Percentiles rank a stretch among this genome's conserved stretches.
phyloP scores from a whole-genome alignment of 2,329 filamentous ascomycete genomes.

The Epichloe baconii region DNA sequence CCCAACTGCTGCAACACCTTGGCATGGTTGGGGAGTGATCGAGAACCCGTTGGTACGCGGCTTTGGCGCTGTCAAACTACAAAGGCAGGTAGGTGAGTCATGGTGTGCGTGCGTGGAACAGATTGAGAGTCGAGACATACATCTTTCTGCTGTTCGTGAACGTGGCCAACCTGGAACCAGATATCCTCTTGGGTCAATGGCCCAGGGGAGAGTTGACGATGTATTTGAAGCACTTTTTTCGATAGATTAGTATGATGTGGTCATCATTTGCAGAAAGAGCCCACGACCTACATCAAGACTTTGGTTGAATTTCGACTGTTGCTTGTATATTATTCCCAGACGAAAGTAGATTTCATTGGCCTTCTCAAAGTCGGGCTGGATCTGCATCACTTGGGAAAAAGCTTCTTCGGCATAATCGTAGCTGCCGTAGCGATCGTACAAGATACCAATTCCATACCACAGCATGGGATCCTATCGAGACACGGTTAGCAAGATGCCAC shows the following conservation, averaged over 20 bases:
- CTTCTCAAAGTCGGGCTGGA: constrained; percentile 96
- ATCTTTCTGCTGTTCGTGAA: constrained; percentile 97
- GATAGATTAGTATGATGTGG: background rate
- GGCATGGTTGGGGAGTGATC: constrained; percentile 89
- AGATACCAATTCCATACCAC: constrained; percentile 96
- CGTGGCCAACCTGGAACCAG: constrained; percentile 98
- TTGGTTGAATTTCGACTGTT: constrained; percentile 84
- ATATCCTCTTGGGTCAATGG: constrained; percentile 96
- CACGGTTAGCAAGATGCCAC: background rate
- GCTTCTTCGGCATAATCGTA: constrained; percentile 96
- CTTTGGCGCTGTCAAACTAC: constrained; percentile 85
- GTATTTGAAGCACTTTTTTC: constrained; percentile 84
- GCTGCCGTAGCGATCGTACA: constrained; percentile 93
- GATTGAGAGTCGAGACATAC: constrained; percentile 44
- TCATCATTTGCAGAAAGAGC: background rate
- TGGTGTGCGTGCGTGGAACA: constrained; percentile 9
- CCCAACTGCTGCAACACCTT: constrained; percentile 97
- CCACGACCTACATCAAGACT: constrained; percentile 67
- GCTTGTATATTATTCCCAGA: constrained; percentile 98
- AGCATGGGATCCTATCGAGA: constrained; percentile 70
- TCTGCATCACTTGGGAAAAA: constrained; percentile 97
- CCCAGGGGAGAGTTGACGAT: constrained; percentile 88
- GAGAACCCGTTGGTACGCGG: constrained; percentile 82
- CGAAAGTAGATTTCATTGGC: constrained; percentile 98
- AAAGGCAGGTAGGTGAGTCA: constrained; percentile 23